Base-by-base conservation (phyloP, 768 basidiomycete genomes). In the Boletus patriciae region DNA sequence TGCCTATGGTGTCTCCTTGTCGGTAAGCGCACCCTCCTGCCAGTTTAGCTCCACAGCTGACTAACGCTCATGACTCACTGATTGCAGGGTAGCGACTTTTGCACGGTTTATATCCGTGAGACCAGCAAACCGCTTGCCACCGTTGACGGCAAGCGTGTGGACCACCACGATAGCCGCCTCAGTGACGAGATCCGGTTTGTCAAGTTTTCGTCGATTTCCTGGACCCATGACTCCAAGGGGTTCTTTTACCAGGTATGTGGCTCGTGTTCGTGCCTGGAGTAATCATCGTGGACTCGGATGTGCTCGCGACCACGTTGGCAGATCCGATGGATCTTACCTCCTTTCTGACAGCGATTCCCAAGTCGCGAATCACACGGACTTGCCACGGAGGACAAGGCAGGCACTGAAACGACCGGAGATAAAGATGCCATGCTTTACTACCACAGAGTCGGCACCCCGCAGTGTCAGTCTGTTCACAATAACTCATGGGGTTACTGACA, bases 201-300 rank as follows among this genome's bases (percentile, higher is more conserved):
- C 59, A 93, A 93, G 68, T 92, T 90, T 71, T 87, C 86, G 1
- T 71, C 76, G 12, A 78, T 92, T 42, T 75, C 77, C 27, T 93
- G 91, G 92, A 85, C 85, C 5, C 82, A 83, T 53, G 89, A 92
- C 70, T 86, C 83, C 52, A 85, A 84, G 58, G 91, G 92, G 2
- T 91, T 93, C 72, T 90, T 93, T 73, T 94, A 94, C 68, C 90
- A 92, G 77, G 78, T 78, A 48, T 21, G 70, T 65, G 6, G 10
- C 19, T 31, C 27, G 6, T 45, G 41, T 46, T 27, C 50, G 15
- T 34, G 46, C 45, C n/a, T 7, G 16, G 34, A 44, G 11, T n/a
- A 23, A 25, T 53, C 9, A 43, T 43, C 29, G 4, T 40, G 38
- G 7, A 34, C 23, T 23, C 31, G 34, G 42, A 36, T 21, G 45